Conservation (phyloP, 257 asterid genomes). For the Forsythia viridissima region DNA sequence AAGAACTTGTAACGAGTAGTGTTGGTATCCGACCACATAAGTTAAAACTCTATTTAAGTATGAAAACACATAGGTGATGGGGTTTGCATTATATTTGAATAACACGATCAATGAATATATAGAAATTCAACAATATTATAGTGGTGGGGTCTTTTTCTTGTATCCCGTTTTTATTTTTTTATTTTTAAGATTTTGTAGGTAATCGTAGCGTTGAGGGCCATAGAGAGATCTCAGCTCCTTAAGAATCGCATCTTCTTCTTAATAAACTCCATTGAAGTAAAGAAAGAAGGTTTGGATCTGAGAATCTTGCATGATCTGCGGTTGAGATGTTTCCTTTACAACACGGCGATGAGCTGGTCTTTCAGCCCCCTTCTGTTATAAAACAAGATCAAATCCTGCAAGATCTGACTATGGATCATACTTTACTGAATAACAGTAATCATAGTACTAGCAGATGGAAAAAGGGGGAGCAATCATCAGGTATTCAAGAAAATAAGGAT, state of each 20-base stretch:
- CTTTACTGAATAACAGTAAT: not conserved
- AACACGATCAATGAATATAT: not conserved
- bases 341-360: not conserved
- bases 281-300: not conserved
- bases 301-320: not conserved
- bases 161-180: not conserved
- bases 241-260: not conserved
- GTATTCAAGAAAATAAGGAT: not conserved
- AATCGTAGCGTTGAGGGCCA: conserved; percentile 9
- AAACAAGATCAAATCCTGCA: not conserved
- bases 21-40: not conserved
- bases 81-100: not conserved
- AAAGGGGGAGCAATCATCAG: conserved; percentile 9
- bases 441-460: not conserved
- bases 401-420: conserved; percentile 22
- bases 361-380: not conserved
- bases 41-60: too few relatives aligned
- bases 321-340: conserved; percentile 1
- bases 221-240: not conserved
- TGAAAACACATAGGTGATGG: not conserved
- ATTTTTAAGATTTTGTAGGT: not conserved
- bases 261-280: not conserved
- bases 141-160: not conserved
- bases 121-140: not conserved
- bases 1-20: not conserved